A percentile compares a stretch with the other conserved stretches of the same genome.
Conservation (phyloP, 495 filamentous ascomycete genomes). For the Hapsidospora chrysogenum region DNA sequence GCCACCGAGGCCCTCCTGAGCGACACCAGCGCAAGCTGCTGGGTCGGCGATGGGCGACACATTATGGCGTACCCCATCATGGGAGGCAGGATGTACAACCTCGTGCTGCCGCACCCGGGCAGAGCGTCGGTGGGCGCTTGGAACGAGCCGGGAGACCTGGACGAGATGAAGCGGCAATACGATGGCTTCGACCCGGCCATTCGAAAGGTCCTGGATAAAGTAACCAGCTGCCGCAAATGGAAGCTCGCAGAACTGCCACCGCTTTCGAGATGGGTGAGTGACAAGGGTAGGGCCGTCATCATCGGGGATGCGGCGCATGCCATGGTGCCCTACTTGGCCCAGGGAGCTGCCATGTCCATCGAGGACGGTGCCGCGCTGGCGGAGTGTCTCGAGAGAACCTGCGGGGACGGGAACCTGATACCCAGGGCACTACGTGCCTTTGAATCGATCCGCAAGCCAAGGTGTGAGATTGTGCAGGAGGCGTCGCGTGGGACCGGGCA, state of each 20-base stretch:
- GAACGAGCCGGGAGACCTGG: slow-evolving; percentile 19
- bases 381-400: too few relatives aligned
- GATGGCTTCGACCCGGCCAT: slow-evolving; percentile 26
- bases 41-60: slow-evolving; percentile 43
- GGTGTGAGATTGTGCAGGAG: too few relatives aligned
- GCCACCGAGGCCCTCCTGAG: slow-evolving; percentile 24
- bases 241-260: slow-evolving; percentile 10
- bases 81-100: slow-evolving; percentile 31
- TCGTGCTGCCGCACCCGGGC: slow-evolving; percentile 22
- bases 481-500: too few relatives aligned
- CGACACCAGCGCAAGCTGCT: slow-evolving; percentile 41
- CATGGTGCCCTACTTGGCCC: slow-evolving; percentile 40
- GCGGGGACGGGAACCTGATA: too few relatives aligned
- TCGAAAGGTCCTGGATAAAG: slow-evolving; percentile 7
- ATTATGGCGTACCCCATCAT: slow-evolving; percentile 36
- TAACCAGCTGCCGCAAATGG: slow-evolving; percentile 15
- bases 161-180: slow-evolving; percentile 29
- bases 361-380: slow-evolving; percentile 30
- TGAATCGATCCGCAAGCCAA: too few relatives aligned
- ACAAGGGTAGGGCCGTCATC: neutral
- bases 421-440: too few relatives aligned
- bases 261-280: neutral
- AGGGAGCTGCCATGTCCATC: slow-evolving; percentile 28
- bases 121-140: slow-evolving; percentile 25
- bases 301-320: slow-evolving; percentile 39